phyloP scores from a whole-genome alignment of 768 basidiomycete genomes.

The Trametes meyenii region DNA sequence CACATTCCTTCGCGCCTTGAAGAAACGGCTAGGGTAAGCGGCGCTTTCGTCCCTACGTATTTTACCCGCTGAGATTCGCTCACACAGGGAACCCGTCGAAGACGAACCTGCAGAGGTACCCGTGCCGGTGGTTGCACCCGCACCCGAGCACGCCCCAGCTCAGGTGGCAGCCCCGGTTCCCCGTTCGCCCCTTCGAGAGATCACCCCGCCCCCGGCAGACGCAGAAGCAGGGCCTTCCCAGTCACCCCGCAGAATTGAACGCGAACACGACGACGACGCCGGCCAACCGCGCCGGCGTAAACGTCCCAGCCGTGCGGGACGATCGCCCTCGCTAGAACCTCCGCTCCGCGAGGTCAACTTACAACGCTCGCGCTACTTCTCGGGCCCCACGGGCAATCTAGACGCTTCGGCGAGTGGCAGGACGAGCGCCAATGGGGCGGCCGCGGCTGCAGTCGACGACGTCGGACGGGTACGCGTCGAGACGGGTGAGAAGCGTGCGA shows the following conservation, averaged over 20 bases:
- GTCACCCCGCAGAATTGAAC: neutral
- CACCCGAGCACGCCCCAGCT: neutral
- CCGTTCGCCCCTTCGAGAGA: conserved; percentile 29
- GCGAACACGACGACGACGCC: conserved; percentile 30
- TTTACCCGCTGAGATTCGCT: conserved; percentile 18
- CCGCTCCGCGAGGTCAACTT: conserved; percentile 19
- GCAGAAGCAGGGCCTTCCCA: conserved; percentile 26
- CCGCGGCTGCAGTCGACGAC: neutral
- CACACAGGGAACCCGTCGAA: conserved; percentile 6
- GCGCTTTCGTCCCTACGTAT: neutral
- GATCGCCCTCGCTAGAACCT: conserved; percentile 25
- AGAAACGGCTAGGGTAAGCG: conserved; percentile 69
- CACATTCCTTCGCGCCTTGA: conserved; percentile 65
- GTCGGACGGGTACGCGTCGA: conserved; percentile 8
- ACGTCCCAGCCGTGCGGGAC: conserved; percentile 20
- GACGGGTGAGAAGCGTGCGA: conserved; percentile 20
- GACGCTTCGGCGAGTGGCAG: neutral
- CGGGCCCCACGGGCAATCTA: neutral
- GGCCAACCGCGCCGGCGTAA: conserved; percentile 30
- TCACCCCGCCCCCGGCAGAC: conserved; percentile 19
- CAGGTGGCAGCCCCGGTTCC: neutral
- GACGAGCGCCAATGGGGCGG: neutral
- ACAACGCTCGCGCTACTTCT: conserved; percentile 28
- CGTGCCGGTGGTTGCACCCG: neutral
- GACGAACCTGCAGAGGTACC: neutral